Evolutionary conservation across 2,329 filamentous ascomycete species (phyloP).

Genomic region (Aspergillus floridensis): DNA sequence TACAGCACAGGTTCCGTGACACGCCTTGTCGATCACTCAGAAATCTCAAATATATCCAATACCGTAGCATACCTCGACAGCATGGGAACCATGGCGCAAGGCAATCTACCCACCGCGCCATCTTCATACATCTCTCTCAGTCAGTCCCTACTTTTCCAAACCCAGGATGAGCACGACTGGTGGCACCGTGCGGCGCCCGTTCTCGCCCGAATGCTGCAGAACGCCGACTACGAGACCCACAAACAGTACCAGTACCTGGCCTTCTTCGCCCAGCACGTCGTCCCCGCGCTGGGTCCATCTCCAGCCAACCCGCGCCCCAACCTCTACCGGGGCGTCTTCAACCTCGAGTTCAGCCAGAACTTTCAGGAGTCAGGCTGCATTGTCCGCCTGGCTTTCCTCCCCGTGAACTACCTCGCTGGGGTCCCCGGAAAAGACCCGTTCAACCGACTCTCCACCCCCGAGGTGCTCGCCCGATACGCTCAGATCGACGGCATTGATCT

Average conservation of each 20-base stretch:
- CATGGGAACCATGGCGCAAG: background rate
- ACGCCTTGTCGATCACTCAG: background rate
- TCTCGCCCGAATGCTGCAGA: background rate
- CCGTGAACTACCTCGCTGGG: background rate
- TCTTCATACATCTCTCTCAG: background rate
- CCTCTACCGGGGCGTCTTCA: background rate
- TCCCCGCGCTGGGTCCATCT: background rate
- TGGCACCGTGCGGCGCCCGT: background rate
- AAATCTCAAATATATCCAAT: background rate
- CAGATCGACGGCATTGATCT: background rate
- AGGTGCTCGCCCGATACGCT: background rate
- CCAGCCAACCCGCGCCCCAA: background rate
- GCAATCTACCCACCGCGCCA: background rate
- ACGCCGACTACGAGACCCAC: background rate
- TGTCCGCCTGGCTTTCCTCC: background rate
- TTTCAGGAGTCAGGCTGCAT: background rate
- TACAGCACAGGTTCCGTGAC: no score
- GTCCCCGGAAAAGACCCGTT: background rate
- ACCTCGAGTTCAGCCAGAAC: background rate
- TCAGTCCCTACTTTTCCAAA: background rate
- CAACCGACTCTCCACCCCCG: background rate
- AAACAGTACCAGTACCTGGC: constrained; percentile 1
- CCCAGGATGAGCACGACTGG: background rate
- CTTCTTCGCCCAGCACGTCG: background rate
- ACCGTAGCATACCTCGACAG: background rate